phyloP scores from a whole-genome alignment of 441 rosid species.

The Melastoma candidum region DNA sequence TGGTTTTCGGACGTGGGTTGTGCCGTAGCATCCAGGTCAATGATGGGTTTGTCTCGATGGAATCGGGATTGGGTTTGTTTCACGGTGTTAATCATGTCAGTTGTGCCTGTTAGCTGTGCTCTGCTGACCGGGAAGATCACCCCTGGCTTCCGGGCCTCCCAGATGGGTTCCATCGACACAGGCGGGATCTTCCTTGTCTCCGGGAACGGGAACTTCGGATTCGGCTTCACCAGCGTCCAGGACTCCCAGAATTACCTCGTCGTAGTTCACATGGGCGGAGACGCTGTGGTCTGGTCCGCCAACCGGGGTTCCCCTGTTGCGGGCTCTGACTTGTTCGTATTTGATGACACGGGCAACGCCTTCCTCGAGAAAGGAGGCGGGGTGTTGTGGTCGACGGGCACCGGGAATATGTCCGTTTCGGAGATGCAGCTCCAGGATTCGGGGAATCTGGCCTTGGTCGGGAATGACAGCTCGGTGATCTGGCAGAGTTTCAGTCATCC shows the following conservation, averaged over 20 bases:
- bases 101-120: slow-evolving; percentile 10
- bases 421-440: slow-evolving; percentile 64
- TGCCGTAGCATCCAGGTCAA: too few species aligned
- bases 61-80: too few species aligned
- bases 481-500: slow-evolving; percentile 97
- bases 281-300: slow-evolving; percentile 59
- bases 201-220: slow-evolving; percentile 45
- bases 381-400: slow-evolving; percentile 50
- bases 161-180: slow-evolving; percentile 59
- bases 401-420: slow-evolving; percentile 44
- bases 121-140: slow-evolving; percentile 26
- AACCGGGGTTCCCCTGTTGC: slow-evolving; percentile 57
- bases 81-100: too few species aligned
- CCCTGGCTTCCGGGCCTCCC: slow-evolving; percentile 52
- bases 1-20: too few species aligned
- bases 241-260: slow-evolving; percentile 45
- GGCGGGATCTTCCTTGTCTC: slow-evolving; percentile 59
- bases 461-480: slow-evolving; percentile 25
- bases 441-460: slow-evolving; percentile 66
- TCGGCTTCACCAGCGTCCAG: slow-evolving; percentile 30
- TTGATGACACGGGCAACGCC: slow-evolving; percentile 47
- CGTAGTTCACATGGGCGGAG: slow-evolving; percentile 34
- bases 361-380: slow-evolving; percentile 34
- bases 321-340: slow-evolving; percentile 50
- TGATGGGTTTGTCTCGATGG: too few species aligned